phyloP scores from a whole-genome alignment of 192 early-diverging fungal species.

The Rhizophagus clarus region DNA sequence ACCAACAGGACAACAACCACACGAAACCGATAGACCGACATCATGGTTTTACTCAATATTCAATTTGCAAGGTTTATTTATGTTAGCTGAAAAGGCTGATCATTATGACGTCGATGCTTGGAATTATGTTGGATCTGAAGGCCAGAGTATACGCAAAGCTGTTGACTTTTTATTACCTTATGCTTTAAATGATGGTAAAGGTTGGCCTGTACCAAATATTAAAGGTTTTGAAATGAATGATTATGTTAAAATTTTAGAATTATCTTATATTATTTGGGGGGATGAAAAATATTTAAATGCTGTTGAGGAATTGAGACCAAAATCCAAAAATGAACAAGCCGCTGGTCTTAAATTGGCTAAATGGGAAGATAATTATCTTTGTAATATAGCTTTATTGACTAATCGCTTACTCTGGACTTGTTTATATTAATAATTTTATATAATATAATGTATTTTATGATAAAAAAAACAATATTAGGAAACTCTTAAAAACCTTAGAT shows the following conservation, averaged over 20 bases:
- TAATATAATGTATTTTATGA: neutral
- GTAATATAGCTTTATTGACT: neutral
- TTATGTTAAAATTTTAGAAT: constrained; percentile 49
- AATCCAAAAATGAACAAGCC: constrained; percentile 34
- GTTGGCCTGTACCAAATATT: constrained; percentile 51
- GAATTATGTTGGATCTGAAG: constrained; percentile 43
- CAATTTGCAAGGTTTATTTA: constrained; percentile 51
- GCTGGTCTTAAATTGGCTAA: neutral
- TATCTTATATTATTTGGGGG: constrained; percentile 52
- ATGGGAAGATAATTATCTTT: constrained; percentile 25
- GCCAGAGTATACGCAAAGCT: constrained; percentile 48
- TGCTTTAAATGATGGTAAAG: constrained; percentile 44
- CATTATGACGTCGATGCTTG: constrained; percentile 45
- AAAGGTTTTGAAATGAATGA: constrained; percentile 46
- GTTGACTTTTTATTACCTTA: constrained; percentile 57
- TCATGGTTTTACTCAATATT: constrained; percentile 57
- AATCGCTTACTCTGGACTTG: constrained; percentile 14
- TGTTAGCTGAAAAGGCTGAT: constrained; percentile 41
- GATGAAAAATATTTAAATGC: constrained; percentile 46
- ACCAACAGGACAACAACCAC: constrained; percentile 41
- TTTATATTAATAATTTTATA: constrained; percentile 19
- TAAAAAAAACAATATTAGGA: too few species aligned
- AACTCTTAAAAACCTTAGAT: too few species aligned
- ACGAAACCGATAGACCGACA: constrained; percentile 46
- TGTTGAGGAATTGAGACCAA: constrained; percentile 37